Evolutionary conservation across 257 asterid genomes (phyloP).

Genomic region (Plantago major): DNA sequence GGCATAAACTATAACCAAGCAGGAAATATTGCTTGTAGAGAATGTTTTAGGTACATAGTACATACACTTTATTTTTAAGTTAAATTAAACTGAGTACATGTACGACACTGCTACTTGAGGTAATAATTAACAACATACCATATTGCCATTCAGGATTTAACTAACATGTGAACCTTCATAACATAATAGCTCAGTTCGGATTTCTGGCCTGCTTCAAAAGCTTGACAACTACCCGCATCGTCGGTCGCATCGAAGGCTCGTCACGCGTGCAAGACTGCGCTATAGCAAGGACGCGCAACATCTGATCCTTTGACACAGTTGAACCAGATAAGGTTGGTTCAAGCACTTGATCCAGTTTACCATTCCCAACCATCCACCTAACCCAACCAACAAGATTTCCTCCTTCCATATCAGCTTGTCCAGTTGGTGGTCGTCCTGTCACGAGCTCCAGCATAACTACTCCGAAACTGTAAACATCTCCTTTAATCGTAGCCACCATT

Average conservation of each 20-base stretch:
- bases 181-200: neutral
- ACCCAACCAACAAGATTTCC: slow-evolving; percentile 93
- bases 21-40: too few species aligned
- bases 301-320: slow-evolving; percentile 34
- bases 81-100: too few species aligned
- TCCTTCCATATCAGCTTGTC: slow-evolving; percentile 76
- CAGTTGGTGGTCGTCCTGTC: slow-evolving; percentile 63
- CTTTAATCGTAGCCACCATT: slow-evolving; percentile 74
- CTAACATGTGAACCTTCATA: neutral
- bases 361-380: slow-evolving; percentile 50
- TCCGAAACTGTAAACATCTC: slow-evolving; percentile 81
- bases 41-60: too few species aligned
- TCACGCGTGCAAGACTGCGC: slow-evolving; percentile 65
- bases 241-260: slow-evolving; percentile 70
- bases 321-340: slow-evolving; percentile 29
- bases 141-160: neutral
- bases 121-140: too few species aligned
- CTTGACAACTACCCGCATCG: slow-evolving; percentile 68
- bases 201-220: slow-evolving; percentile 39
- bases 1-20: too few species aligned
- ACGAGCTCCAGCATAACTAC: slow-evolving; percentile 80
- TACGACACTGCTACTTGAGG: too few species aligned
- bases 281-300: slow-evolving; percentile 49
- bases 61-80: too few species aligned
- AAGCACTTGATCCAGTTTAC: slow-evolving; percentile 38